Evolutionary conservation across 805 yeast genomes (phyloP), one percentile per base, ranked within the genome.

Genomic region (Metschnikowia kofuensis): DNA sequence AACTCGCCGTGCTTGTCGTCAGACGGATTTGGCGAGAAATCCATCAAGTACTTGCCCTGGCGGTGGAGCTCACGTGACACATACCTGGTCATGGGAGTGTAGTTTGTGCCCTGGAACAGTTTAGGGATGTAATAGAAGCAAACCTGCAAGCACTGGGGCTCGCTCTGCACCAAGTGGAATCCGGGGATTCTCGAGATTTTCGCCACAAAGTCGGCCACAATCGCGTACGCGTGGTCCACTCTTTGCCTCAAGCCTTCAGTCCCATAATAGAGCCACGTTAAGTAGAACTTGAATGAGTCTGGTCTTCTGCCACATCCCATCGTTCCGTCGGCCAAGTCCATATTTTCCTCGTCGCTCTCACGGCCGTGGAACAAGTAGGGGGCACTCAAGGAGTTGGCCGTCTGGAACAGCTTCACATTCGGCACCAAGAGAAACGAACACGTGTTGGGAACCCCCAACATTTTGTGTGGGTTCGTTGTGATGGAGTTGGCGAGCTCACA

Each of bases 291-390:
- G 64, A 88, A 69, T 3, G 92, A 79, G 64, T 89, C 96, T 0
- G 94, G 82, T 47, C 96, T 76, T 56, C 96, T 79, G 12, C 96
- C 96, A 63, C 96, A 88, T 8, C 95, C 96, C 91, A 89, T 84
- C 2, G 96, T 89, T 12, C 94, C 95, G 63, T 87, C 92, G 0
- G 92, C 96, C 48, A 88, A 76, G 57, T 88, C 96, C 60, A 72
- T 85, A 64, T 79, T 82, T 27, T 78, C 85, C 4, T 72, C 79
- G n/a, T 68, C 64, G 48, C 74, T 73, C 42, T 71, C 75, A 26
- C 74, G 57, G 6, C 76, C 75, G 61, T 88, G 96, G 76, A 87
- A 88, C 38, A 88, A 68, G 62, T 88, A 89, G 5, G 94, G 94
- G 0, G 96, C 96, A 31, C 76, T 70, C 44, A 89, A 69, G 2